Conservation (phyloP, 352 stramenopile genomes). For the Globisporangium nodosum region DNA sequence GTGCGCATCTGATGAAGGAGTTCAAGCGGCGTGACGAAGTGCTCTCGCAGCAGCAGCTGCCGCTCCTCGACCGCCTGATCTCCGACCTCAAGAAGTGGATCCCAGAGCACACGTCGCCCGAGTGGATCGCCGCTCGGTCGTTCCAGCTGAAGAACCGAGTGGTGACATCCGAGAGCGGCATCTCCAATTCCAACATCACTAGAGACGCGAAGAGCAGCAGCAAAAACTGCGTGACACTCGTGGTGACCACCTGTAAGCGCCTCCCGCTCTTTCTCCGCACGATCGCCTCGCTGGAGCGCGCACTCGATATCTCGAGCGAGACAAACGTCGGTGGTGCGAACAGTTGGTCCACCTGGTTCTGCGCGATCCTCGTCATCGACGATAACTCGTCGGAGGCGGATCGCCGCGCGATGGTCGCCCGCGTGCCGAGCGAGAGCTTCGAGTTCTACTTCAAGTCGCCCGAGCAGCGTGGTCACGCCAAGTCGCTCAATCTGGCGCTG, state of each 20-base stretch:
- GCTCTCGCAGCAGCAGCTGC: neutral
- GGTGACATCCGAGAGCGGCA: neutral
- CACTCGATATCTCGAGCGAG: conserved; percentile 6
- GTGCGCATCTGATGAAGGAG: conserved; percentile 9
- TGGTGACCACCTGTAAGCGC: conserved; percentile 61
- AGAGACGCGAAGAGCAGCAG: neutral
- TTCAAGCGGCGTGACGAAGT: neutral
- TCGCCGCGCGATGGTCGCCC: conserved; percentile 24
- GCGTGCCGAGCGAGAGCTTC: conserved; percentile 22
- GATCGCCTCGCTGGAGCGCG: conserved; percentile 19
- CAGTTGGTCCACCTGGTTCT: conserved; percentile 24
- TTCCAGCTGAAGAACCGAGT: conserved; percentile 5
- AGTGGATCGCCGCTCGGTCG: conserved; percentile 20
- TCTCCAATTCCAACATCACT: neutral
- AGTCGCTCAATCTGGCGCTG: conserved; percentile 41
- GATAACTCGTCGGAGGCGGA: conserved; percentile 40
- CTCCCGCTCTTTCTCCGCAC: conserved; percentile 35
- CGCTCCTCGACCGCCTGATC: conserved; percentile 1
- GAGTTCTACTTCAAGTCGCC: conserved; percentile 30
- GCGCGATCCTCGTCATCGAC: conserved; percentile 43
- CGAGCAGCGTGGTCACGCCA: conserved; percentile 33
- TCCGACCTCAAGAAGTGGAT: conserved; percentile 1
- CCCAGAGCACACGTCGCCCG: conserved; percentile 9
- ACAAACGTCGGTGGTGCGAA: neutral
- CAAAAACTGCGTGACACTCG: conserved; percentile 29